These are phyloP conservation scores for Fusarium anthophilum DNA, from an alignment of 2,329 filamentous ascomycete species.

Conservation along the genomic window DNA sequence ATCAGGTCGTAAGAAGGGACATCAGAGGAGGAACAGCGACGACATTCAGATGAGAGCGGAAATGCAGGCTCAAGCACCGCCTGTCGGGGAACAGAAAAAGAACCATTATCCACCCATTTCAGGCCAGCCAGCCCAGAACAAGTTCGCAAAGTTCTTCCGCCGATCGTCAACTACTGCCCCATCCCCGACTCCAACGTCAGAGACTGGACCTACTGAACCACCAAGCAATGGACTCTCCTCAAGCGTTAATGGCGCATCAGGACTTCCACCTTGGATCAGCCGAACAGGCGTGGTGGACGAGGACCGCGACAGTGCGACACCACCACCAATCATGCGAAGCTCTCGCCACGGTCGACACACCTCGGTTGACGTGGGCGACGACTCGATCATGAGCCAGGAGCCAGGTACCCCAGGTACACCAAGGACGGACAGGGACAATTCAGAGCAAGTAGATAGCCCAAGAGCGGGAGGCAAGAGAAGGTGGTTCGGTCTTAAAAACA, in stretches of 20 bases:
- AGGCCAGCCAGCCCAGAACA: constrained; percentile 55
- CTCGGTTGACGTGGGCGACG: constrained; percentile 35
- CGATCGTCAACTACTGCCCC: constrained; percentile 55
- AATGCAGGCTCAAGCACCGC: constrained; percentile 37
- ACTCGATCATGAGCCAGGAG: constrained; percentile 23
- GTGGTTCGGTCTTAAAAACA: constrained; percentile 49
- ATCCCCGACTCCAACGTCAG: constrained; percentile 11
- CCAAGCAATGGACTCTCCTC: constrained; percentile 17
- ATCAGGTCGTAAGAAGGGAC: constrained; percentile 27
- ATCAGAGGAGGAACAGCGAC: constrained; percentile 45
- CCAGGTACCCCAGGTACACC: constrained; percentile 27
- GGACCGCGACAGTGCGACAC: constrained; percentile 60
- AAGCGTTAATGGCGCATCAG: constrained; percentile 45
- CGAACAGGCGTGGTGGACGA: constrained; percentile 51
- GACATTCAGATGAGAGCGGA: constrained; percentile 42
- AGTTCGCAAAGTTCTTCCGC: constrained; percentile 62
- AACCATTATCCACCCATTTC: constrained; percentile 62
- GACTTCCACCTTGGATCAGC: constrained; percentile 53
- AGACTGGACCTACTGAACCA: constrained; percentile 17
- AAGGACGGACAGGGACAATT: constrained; percentile 25
- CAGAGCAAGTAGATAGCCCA: constrained; percentile 31
- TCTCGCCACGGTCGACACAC: constrained; percentile 45
- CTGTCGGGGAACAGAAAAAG: constrained; percentile 47
- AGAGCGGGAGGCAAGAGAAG: constrained; percentile 46
- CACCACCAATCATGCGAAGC: constrained; percentile 65